Base-by-base conservation (phyloP, 2,329 filamentous ascomycete genomes). In the Plectosphaerella sp. region DNA sequence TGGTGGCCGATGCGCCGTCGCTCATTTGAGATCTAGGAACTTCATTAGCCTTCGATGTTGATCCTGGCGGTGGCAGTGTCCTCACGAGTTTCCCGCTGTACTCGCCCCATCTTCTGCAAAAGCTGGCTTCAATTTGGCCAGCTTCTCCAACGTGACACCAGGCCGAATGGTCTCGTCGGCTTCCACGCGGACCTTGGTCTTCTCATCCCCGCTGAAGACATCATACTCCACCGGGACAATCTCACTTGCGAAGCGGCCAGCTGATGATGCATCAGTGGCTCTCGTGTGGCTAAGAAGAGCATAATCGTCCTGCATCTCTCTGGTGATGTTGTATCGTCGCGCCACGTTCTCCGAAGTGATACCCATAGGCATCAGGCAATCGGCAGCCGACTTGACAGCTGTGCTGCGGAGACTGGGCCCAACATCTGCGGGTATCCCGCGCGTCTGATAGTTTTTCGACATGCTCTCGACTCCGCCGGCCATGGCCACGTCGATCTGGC, bases 361-460 rank as follows among this genome's bases (percentile, higher is more conserved):
- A 0, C 84, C 84, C 84, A 88, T 88, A 50, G 76, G 78, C 83
- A 87, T 86, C 58, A 88, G 82, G 60, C 84, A 87, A 59, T 87
- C 84, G 28, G 72, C 68, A 4, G 83, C 79, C 52, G 86, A 79
- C 61, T 84, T 74, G 3, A 76, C 73, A 0, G 68, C 65, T 5
- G 73, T 77, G 9, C 81, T 73, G 59, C 73, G 83, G 83, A 48
- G 46, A 24, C 25, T 36, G 5, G 46, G 46, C 4, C 25, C 28
- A 4, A 48, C 46, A n/a, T 48, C 33, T 5, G 18, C 28, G 20
- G 46, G 46, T 4, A 35, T 18, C 9, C 46, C 46, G 52, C 80
- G 68, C 14, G 74, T 77, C 15, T 79, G 82, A 63, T 87, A 87
- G 64, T 87, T 87, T 49, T 76, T 70, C n/a, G 82, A 86, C 84